Evolutionary conservation across 2,329 filamentous ascomycete genomes (phyloP).

Genomic region (Penicillium sumatraense): DNA sequence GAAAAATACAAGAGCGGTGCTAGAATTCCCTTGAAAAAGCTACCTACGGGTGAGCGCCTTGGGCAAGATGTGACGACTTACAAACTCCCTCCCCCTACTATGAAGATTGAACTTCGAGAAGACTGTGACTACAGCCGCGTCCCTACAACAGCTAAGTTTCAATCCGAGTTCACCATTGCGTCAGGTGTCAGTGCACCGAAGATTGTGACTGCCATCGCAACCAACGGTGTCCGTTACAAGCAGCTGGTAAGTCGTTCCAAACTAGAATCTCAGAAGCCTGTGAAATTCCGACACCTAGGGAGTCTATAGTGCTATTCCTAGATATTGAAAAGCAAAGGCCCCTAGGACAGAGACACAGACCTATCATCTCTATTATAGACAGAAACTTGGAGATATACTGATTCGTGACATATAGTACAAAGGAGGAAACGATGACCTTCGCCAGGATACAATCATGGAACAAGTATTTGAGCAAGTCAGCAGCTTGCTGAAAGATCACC

Average conservation of each 20-base stretch:
- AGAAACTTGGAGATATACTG: background rate
- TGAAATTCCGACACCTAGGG: background rate
- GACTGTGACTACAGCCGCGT: conserved; percentile 76
- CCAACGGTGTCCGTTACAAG: conserved; percentile 79
- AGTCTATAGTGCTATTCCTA: no score
- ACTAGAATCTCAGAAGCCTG: background rate
- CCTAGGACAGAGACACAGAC: background rate
- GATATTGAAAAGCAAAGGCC: background rate
- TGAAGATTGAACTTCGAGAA: conserved; percentile 76
- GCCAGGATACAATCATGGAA: conserved; percentile 98
- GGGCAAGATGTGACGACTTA: conserved; percentile 66
- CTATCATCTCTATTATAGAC: background rate
- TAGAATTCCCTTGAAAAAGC: conserved; percentile 67
- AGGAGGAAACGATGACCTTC: conserved; percentile 91
- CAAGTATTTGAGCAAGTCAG: conserved; percentile 98
- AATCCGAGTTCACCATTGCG: conserved; percentile 79
- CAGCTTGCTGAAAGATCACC: conserved; percentile 82
- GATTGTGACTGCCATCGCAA: conserved; percentile 80
- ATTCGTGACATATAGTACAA: conserved; percentile 68
- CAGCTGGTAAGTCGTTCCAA: conserved; percentile 66
- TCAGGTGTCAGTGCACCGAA: conserved; percentile 92
- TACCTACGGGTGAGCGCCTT: conserved; percentile 65
- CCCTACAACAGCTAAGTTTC: conserved; percentile 74
- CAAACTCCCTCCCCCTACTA: conserved; percentile 83
- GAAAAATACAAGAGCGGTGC: conserved; percentile 69